A percentile compares a stretch with the other conserved stretches of the same genome.
Conservation (phyloP, 805 yeast genomes). For the Hanseniaspora taiwanica region DNA sequence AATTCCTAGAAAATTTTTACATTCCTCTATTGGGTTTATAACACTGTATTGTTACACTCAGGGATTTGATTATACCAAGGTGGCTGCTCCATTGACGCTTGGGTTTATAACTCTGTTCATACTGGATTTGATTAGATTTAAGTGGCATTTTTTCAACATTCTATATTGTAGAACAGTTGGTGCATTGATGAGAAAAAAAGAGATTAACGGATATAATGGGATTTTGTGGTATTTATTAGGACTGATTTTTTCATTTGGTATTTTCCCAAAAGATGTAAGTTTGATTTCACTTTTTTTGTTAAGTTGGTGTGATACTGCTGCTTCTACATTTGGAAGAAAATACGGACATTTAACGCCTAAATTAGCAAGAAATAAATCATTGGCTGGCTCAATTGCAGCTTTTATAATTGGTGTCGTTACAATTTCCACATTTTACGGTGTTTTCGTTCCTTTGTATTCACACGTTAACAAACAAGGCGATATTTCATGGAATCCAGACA, state of each 20-base stretch:
- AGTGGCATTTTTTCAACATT: conserved; percentile 46
- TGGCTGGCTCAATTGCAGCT: conserved; percentile 88
- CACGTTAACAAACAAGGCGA: conserved; percentile 41
- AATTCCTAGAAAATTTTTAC: conserved; percentile 76
- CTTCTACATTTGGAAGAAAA: conserved; percentile 82
- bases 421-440: conserved; percentile 59
- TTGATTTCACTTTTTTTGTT: conserved; percentile 64
- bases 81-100: conserved; percentile 45
- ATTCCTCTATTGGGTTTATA: conserved; percentile 77
- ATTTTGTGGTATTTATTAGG: conserved; percentile 82
- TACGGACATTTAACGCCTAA: conserved; percentile 78
- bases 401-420: conserved; percentile 55
- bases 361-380: conserved; percentile 58
- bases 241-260: conserved; percentile 49
- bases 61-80: conserved; percentile 41
- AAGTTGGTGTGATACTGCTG: conserved; percentile 97
- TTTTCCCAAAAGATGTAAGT: conserved; percentile 70
- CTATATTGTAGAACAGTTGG: conserved; percentile 59
- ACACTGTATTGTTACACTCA: conserved; percentile 59
- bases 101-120: conserved; percentile 44
- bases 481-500: conserved; percentile 51
- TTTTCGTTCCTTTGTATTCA: conserved; percentile 51
- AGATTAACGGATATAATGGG: conserved; percentile 65
- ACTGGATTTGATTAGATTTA: conserved; percentile 58
- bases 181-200: conserved; percentile 73